Evolutionary conservation across 768 basidiomycete genomes (phyloP).

Genomic region (Rhizopogon rudus): DNA sequence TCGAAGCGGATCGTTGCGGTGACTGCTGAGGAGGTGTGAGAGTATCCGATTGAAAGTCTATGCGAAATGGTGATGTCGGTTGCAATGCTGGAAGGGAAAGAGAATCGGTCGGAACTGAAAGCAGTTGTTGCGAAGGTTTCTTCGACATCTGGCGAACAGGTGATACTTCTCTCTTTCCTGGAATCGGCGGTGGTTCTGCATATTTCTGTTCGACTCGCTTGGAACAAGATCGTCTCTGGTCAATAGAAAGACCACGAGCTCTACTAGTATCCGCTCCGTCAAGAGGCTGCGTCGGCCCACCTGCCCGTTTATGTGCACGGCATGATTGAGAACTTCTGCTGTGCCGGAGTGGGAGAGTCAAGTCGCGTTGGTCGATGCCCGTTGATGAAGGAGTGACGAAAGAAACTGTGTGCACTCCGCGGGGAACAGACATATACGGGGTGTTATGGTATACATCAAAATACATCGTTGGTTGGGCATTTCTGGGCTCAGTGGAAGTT

Average conservation of each 20-base stretch:
- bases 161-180: conserved; percentile 17
- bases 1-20: conserved; percentile 17
- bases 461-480: conserved; percentile 54
- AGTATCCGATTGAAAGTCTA: conserved; percentile 24
- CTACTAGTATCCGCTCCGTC: background rate
- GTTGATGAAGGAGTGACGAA: conserved; percentile 30
- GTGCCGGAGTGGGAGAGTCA: conserved; percentile 33
- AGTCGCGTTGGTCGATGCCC: background rate
- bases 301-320: conserved; percentile 6
- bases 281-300: background rate
- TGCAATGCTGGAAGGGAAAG: conserved; percentile 34
- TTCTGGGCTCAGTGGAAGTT: conserved; percentile 18
- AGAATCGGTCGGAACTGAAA: conserved; percentile 26
- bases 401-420: conserved; percentile 46
- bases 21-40: conserved; percentile 11
- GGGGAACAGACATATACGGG: conserved; percentile 35
- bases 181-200: conserved; percentile 35
- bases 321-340: conserved; percentile 46
- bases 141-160: conserved; percentile 42
- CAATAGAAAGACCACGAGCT: conserved; percentile 54
- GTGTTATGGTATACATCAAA: conserved; percentile 54
- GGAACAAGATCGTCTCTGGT: conserved; percentile 33
- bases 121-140: conserved; percentile 42
- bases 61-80: conserved; percentile 38
- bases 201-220: conserved; percentile 31